These are phyloP conservation scores for Penicillium concentricum DNA, from an alignment of 2,329 filamentous ascomycete species.

Conservation along the genomic window DNA sequence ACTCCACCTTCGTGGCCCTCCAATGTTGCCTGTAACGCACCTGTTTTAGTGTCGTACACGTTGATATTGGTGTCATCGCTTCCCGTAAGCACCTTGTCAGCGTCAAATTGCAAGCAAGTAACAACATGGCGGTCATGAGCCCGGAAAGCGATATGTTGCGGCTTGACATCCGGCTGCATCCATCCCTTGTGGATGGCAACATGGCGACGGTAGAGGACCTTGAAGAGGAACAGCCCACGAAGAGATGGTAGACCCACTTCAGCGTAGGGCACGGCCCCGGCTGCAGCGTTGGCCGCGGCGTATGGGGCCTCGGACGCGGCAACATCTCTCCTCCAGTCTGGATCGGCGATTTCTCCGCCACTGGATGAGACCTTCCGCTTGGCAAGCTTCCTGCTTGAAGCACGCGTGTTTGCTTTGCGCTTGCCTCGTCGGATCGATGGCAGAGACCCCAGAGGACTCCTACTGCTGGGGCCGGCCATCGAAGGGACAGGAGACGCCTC, in stretches of 20 bases:
- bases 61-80: constrained; percentile 98
- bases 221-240: constrained; percentile 86
- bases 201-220: constrained; percentile 91
- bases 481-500: constrained; percentile 29
- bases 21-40: constrained; percentile 76
- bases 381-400: constrained; percentile 53
- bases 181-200: constrained; percentile 87
- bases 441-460: constrained; percentile 20
- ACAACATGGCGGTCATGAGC: constrained; percentile 96
- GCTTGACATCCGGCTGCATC: constrained; percentile 80
- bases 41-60: constrained; percentile 95
- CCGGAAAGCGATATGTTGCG: constrained; percentile 90
- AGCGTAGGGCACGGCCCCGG: constrained; percentile 76
- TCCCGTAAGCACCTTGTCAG: constrained; percentile 95
- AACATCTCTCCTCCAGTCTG: constrained; percentile 48
- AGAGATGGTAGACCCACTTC: constrained; percentile 75
- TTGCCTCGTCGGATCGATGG: constrained; percentile 41
- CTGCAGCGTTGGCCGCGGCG: constrained; percentile 80
- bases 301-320: constrained; percentile 74
- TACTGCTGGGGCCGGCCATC: constrained; percentile 26
- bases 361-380: constrained; percentile 55
- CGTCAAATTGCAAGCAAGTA: constrained; percentile 95
- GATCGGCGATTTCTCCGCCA: constrained; percentile 41
- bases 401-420: constrained; percentile 49
- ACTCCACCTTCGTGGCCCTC: constrained; percentile 95